Evolutionary conservation across 78 protist genomes (phyloP).

Genomic region (Cyanophora paradoxa): DNA sequence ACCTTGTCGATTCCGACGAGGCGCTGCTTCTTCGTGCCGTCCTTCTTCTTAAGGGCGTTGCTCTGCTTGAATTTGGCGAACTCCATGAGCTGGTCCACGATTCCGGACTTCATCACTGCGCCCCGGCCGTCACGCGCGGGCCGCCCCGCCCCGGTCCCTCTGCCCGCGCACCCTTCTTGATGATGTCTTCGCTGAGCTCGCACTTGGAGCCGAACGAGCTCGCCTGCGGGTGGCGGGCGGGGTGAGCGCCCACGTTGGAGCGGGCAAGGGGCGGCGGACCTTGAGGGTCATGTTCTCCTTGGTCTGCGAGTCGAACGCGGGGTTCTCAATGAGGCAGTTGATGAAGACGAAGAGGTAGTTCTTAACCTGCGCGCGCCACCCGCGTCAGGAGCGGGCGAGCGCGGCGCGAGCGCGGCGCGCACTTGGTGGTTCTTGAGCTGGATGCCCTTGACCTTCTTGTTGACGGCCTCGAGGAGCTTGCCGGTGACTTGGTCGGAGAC

Average conservation of each 20-base stretch:
- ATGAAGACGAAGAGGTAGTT: conserved; percentile 79
- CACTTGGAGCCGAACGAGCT: conserved; percentile 77
- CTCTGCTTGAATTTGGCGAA: conserved; percentile 61
- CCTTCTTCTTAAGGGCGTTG: conserved; percentile 49
- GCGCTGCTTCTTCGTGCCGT: conserved; percentile 32
- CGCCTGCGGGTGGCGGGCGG: too few species aligned
- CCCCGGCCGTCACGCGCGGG: neutral
- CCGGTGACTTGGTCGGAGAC: conserved; percentile 59
- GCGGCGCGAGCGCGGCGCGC: too few species aligned
- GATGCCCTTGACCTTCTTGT: conserved; percentile 45
- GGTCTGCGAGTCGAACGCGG: conserved; percentile 91
- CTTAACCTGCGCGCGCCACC: conserved; percentile 69
- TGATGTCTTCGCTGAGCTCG: conserved; percentile 54
- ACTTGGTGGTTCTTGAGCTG: too few species aligned
- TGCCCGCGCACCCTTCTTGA: conserved; percentile 21
- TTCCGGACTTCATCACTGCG: conserved; percentile 50
- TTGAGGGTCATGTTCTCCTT: conserved; percentile 32
- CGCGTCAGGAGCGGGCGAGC: too few species aligned
- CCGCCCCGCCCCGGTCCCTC: neutral
- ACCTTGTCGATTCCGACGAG: too few species aligned
- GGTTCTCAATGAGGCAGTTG: conserved; percentile 91
- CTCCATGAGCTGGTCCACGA: conserved; percentile 53
- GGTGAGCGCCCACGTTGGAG: too few species aligned
- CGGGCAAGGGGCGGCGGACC: too few species aligned
- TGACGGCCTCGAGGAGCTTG: conserved; percentile 20